Conservation (phyloP, 768 basidiomycete genomes). For the Auricularia heimuer region DNA sequence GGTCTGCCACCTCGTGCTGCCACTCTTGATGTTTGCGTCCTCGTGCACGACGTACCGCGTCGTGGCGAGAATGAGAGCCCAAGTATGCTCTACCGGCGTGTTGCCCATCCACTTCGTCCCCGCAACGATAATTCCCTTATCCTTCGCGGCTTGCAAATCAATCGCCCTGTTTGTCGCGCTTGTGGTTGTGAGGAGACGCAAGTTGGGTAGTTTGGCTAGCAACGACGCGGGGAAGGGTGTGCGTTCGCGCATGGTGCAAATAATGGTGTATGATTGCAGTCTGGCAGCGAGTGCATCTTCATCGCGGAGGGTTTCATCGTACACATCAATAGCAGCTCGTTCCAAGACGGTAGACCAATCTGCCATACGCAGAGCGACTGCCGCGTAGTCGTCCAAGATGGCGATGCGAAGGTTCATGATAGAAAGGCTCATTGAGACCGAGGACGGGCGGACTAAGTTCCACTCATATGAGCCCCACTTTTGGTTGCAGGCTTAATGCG, state of each 20-base stretch:
- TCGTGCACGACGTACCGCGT: constrained; percentile 41
- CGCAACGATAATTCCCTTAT: constrained; percentile 41
- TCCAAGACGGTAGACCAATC: constrained; percentile 43
- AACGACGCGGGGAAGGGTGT: constrained; percentile 44
- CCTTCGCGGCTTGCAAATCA: constrained; percentile 35
- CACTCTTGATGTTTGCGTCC: constrained; percentile 35
- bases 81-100: constrained; percentile 54
- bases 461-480: no score
- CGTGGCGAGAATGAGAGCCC: constrained; percentile 49
- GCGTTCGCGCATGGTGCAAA: constrained; percentile 60
- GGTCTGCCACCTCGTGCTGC: constrained; percentile 45
- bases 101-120: constrained; percentile 37
- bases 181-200: constrained; percentile 53
- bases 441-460: no score
- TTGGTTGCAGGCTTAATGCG: no score
- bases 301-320: constrained; percentile 41
- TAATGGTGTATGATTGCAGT: constrained; percentile 42
- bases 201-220: constrained; percentile 46
- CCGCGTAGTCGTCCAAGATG: constrained; percentile 55
- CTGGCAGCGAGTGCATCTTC: constrained; percentile 40
- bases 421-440: no score
- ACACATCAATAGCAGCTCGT: constrained; percentile 34
- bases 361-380: constrained; percentile 37
- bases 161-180: constrained; percentile 41
- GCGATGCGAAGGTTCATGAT: constrained; percentile 28